Percentiles rank a stretch among this genome's conserved stretches.
phyloP scores from a whole-genome alignment of 805 yeast genomes.

The Maudiozyma barnettii region DNA sequence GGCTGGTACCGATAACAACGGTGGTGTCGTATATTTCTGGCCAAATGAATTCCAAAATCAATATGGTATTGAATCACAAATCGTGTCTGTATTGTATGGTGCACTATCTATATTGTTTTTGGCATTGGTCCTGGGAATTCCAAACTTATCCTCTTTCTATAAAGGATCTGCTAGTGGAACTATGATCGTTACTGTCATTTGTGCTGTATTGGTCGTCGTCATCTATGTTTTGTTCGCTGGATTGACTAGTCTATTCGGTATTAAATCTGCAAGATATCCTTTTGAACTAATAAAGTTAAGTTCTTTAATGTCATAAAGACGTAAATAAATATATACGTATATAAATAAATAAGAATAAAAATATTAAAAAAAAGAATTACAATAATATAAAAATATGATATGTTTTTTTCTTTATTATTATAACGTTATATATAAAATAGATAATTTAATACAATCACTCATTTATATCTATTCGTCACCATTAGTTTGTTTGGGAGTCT shows the following conservation, averaged over 20 bases:
- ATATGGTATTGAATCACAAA: constrained; percentile 82
- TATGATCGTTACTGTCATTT: constrained; percentile 39
- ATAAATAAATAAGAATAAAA: not conserved
- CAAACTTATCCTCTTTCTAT: constrained; percentile 25
- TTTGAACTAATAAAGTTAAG: constrained; percentile 41
- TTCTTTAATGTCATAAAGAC: not conserved
- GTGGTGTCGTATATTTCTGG: constrained; percentile 42
- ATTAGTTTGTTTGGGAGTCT: constrained; percentile 1
- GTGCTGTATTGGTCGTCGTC: constrained; percentile 34
- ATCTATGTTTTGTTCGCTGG: constrained; percentile 54
- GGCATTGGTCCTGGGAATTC: constrained; percentile 48
- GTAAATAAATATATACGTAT: not conserved
- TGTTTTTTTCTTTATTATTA: not conserved
- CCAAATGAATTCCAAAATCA: constrained; percentile 65
- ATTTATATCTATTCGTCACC: not conserved
- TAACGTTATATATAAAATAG: not conserved
- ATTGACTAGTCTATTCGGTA: constrained; percentile 53
- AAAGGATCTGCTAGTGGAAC: constrained; percentile 26
- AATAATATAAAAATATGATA: not conserved
- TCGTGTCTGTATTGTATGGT: constrained; percentile 67
- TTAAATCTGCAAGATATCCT: constrained; percentile 74
- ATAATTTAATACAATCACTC: not conserved
- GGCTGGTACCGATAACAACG: constrained; percentile 35
- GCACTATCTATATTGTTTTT: constrained; percentile 51
- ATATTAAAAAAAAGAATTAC: not conserved